Conservation (phyloP, 306 rosid species). For the Quillaja saponaria region DNA sequence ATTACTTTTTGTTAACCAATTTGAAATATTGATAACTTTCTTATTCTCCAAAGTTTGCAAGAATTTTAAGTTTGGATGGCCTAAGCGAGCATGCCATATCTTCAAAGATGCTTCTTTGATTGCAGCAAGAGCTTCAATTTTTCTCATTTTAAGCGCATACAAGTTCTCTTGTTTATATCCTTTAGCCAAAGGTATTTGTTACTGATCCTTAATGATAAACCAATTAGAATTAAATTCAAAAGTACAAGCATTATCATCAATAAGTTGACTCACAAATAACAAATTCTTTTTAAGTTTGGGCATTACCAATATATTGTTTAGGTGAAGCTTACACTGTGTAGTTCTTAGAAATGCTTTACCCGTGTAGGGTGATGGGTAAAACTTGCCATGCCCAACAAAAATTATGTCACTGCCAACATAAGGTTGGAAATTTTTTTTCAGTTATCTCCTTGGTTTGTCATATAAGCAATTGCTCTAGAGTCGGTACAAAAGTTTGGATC, state of each 20-base stretch:
- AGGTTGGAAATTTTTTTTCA: no score
- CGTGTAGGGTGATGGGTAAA: no score
- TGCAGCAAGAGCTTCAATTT: neutral
- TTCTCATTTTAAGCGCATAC: neutral
- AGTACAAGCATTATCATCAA: constrained; percentile 20
- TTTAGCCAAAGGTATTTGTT: neutral
- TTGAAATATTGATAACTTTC: neutral
- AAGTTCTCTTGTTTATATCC: neutral
- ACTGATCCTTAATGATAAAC: constrained; percentile 18
- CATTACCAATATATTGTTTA: constrained; percentile 21
- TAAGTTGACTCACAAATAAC: constrained; percentile 11
- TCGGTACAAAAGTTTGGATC: no score
- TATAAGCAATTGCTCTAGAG: no score
- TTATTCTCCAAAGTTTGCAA: constrained; percentile 3
- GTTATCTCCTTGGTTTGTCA: no score
- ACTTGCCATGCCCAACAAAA: no score
- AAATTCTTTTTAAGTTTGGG: constrained; percentile 19
- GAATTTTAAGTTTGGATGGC: neutral
- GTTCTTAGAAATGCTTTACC: constrained; percentile 6
- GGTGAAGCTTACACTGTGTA: neutral
- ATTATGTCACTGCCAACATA: no score
- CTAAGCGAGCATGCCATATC: neutral
- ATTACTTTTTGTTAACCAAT: neutral
- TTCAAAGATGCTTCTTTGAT: neutral
- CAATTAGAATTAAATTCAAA: constrained; percentile 4